Base-by-base conservation (phyloP, 2,329 filamentous ascomycete genomes). In the Ascosphaera aggregata region DNA sequence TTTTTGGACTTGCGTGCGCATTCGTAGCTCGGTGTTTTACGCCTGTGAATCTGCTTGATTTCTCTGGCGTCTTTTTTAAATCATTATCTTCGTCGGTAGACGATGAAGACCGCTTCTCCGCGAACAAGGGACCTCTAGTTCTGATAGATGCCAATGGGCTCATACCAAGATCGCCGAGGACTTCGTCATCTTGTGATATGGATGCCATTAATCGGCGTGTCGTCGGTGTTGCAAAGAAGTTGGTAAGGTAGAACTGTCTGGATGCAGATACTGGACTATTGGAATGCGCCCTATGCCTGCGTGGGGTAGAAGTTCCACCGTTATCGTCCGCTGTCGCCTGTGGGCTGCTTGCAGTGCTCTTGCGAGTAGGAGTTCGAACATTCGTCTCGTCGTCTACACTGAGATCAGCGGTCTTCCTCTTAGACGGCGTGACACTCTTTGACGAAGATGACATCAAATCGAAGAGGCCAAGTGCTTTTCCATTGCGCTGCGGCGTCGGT, bases 401-500 rank as follows among this genome's bases (percentile, higher is more conserved):
- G 7, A 27, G 11, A 27, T 27, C 11, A 11, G 22, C 22, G 22
- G 7, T 27, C 11, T 46, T 44, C 18, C 43, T 42, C 18, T 40
- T 42, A 9, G 45, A 45, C 17, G 51, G 48, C 7, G 51, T 50
- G 5, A 27, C 11, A 11, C 22, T 27, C 11, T 27, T 27, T 27
- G 22, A 56, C 0, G 59, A 58, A 16, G 55, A 53, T 3, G 60
- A 60, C 3, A 65, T 51, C 34, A 63, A 49, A 41, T 65, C 62
- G 39, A 65, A 65, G 2, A 65, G 50, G 1, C 62, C 62, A 2
- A 65, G 45, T 0, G 61, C 54, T 35, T 57, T 63, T 8, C 62
- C 62, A 47, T 65, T 60, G 30, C 62, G 57, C 42, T 64, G 60
- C 1, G 62, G 62, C 2, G 62, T 65, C 9, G 62, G 62, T 3